Base-by-base conservation (phyloP, 371 early-diverging fungal species). In the Mucor plumbeus region DNA sequence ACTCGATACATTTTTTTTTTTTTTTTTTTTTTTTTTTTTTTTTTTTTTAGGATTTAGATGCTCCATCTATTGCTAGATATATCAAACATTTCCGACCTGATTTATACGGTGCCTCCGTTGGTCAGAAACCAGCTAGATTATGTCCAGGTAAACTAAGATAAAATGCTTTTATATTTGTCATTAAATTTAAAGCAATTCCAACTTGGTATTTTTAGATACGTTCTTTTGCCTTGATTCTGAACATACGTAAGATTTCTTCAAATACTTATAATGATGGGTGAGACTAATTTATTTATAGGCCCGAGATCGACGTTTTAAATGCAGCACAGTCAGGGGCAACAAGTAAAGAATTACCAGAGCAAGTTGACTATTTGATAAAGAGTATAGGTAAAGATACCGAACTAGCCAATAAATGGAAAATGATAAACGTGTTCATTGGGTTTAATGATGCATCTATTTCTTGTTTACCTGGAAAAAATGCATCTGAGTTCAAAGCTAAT, bases 291-390 rank as follows among this genome's bases (percentile, higher is more conserved):
- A 19, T 38, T 39, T 41, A 7, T 48, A 66, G 69, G 43, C 77
- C 77, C 15, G 9, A 60, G 4, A 43, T 61, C 7, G 82, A 81
- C 63, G 40, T 47, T 5, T 43, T 84, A 13, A 80, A 84, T 69
- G 81, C 78, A 31, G 85, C 85, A 26, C 73, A 77, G 35, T 72
- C 81, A 47, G 70, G 72, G 26, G 72, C 75, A 21, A 74, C 71
- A n/a, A 72, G 74, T 35, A 33, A 38, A 26, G 61, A 62, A 10
- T 43, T 81, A 31, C 40, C 17, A 8, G 63, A 78, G 9, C 78
- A 81, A 65, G 73, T 75, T 1, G 53, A 76, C 13, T 81, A 81
- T n/a, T 35, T 81, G 8, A 61, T 67, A 31, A 41, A 74, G 58
- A 41, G 61, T 7, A 61, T 81, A 19, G 81, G 81, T 13, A 13